phyloP scores from a whole-genome alignment of 2,329 filamentous ascomycete species.

The Bertia moriformis region DNA sequence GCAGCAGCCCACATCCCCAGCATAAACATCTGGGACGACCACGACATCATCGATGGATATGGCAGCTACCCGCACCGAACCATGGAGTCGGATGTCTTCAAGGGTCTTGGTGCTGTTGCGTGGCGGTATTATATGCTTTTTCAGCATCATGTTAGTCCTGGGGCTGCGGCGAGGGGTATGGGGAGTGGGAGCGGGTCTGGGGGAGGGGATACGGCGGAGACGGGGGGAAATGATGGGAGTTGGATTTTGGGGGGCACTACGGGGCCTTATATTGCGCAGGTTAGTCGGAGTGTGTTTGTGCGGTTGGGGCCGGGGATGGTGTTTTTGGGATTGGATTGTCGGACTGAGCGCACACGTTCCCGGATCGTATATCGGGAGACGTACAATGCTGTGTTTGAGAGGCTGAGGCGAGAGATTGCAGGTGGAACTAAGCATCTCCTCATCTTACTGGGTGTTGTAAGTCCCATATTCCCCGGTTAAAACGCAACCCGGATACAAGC shows the following conservation, averaged over 20 bases:
- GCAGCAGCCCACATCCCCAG: slow-evolving; percentile 91
- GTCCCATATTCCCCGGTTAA: too few relatives aligned
- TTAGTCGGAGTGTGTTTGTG: slow-evolving; percentile 75
- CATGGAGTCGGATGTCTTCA: slow-evolving; percentile 81
- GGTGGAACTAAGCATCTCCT: slow-evolving; percentile 81
- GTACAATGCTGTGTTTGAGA: slow-evolving; percentile 74
- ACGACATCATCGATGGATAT: slow-evolving; percentile 81
- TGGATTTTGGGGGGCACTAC: slow-evolving; percentile 71
- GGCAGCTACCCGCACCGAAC: slow-evolving; percentile 86
- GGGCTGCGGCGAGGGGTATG: too few relatives aligned
- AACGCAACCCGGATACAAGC: too few relatives aligned
- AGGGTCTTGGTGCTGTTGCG: slow-evolving; percentile 74
- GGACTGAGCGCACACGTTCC: slow-evolving; percentile 75
- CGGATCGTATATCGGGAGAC: slow-evolving; percentile 69
- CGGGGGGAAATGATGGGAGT: slow-evolving; percentile 70
- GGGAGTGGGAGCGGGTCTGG: too few relatives aligned
- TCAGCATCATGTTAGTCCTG: slow-evolving; percentile 78
- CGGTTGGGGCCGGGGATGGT: slow-evolving; percentile 65
- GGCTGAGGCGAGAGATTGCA: slow-evolving; percentile 70
- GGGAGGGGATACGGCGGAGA: too few relatives aligned
- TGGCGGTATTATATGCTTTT: slow-evolving; percentile 99
- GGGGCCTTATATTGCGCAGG: slow-evolving; percentile 81
- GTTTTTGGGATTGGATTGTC: slow-evolving; percentile 76
- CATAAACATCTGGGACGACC: slow-evolving; percentile 96
- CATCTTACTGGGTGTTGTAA: slow-evolving; percentile 67